A percentile compares a stretch with the other conserved stretches of the same genome.
Evolutionary conservation across 2,329 filamentous ascomycete genomes (phyloP).

Genomic region (Elsinoe batatas): DNA sequence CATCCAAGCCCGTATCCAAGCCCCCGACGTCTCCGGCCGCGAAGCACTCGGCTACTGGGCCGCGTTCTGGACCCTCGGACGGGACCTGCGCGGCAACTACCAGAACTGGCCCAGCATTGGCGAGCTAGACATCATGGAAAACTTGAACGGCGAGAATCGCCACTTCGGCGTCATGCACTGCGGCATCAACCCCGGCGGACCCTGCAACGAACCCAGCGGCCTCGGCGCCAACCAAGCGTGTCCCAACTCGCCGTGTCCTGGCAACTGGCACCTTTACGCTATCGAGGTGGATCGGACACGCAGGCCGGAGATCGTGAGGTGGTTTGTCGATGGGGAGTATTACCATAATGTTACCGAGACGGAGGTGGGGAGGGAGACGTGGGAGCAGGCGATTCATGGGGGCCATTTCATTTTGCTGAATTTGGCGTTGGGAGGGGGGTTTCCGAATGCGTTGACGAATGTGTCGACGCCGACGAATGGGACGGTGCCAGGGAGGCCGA

Average conservation of each 20-base stretch:
- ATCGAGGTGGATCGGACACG: slow-evolving; percentile 23
- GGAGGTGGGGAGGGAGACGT: slow-evolving; percentile 19
- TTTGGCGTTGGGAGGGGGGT: slow-evolving; percentile 24
- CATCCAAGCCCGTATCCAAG: slow-evolving; percentile 18
- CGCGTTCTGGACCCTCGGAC: slow-evolving; percentile 20
- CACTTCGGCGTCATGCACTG: slow-evolving; percentile 22
- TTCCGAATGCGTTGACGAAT: slow-evolving; percentile 17
- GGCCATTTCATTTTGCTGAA: slow-evolving; percentile 24
- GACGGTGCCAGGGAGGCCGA: too few species aligned
- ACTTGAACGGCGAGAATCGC: slow-evolving; percentile 21
- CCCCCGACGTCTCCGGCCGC: slow-evolving; percentile 15
- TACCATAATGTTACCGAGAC: slow-evolving; percentile 19
- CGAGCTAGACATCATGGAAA: slow-evolving; percentile 27
- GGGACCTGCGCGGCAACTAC: slow-evolving; percentile 18
- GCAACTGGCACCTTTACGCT: slow-evolving; percentile 24
- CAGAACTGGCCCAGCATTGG: slow-evolving; percentile 23
- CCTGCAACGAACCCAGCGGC: slow-evolving; percentile 23
- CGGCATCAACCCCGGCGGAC: slow-evolving; percentile 25
- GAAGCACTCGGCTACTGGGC: slow-evolving; percentile 20
- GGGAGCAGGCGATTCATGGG: slow-evolving; percentile 20
- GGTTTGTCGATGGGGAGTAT: slow-evolving; percentile 21
- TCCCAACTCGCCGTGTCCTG: slow-evolving; percentile 17
- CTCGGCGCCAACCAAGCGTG: slow-evolving; percentile 16
- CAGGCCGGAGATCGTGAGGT: slow-evolving; percentile 19
- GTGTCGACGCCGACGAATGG: too few species aligned